A percentile compares a stretch with the other conserved stretches of the same genome.
phyloP scores from a whole-genome alignment of 306 rosid genomes.

The Fagus sylvatica region DNA sequence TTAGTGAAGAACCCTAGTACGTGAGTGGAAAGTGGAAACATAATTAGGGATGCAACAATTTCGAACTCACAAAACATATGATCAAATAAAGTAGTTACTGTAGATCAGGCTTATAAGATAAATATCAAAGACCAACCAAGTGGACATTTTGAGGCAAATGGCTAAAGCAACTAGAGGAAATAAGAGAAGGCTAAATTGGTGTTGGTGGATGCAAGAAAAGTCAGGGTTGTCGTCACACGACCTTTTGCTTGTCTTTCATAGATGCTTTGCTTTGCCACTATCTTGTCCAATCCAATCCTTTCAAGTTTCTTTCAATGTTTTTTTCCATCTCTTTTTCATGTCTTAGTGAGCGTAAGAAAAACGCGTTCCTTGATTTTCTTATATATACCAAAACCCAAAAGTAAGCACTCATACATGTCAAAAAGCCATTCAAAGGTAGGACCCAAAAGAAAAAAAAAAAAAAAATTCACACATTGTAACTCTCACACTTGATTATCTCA shows the following conservation, averaged over 20 bases:
- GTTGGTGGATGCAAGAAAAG: neutral
- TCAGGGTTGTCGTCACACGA: conserved; percentile 12
- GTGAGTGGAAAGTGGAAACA: too few species aligned
- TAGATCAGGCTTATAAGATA: neutral
- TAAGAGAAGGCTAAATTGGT: neutral
- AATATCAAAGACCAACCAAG: neutral
- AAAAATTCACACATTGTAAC: neutral
- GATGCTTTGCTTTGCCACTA: conserved; percentile 25
- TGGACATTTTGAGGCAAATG: neutral
- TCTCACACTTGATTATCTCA: neutral
- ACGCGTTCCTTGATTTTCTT: conserved; percentile 12
- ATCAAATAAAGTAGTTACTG: neutral
- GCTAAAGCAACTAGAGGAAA: neutral
- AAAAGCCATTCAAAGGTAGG: neutral
- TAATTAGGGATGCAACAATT: too few species aligned
- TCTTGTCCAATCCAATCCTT: conserved; percentile 9
- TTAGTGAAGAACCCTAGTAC: too few species aligned
- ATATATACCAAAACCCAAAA: conserved; percentile 14
- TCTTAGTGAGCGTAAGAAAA: conserved; percentile 17
- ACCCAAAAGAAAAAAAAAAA: neutral
- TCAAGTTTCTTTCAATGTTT: conserved; percentile 10
- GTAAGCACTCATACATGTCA: conserved; percentile 11
- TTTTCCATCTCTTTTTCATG: neutral
- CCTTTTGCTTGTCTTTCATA: conserved; percentile 11
- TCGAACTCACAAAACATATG: too few species aligned